Evolutionary conservation across 164 flowering plant genomes (phyloP).

Genomic region (Vitis labrusca): DNA sequence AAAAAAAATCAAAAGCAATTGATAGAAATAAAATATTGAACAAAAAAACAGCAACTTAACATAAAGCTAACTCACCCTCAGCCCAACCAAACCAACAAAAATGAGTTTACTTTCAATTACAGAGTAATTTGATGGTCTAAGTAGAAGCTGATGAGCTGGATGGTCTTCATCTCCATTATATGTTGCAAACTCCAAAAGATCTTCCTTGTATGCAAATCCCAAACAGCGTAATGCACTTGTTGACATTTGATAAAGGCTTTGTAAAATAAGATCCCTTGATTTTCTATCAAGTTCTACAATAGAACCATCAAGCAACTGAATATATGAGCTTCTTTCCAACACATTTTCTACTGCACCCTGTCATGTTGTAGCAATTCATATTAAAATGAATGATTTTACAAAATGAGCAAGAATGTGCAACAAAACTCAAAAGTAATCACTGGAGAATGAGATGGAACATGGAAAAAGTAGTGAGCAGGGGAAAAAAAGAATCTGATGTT

Average conservation of each 20-base stretch:
- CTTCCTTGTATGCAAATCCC: slow-evolving; percentile 95
- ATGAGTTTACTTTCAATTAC: slow-evolving; percentile 77
- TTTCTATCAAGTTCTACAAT: slow-evolving; percentile 48
- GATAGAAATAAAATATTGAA: too few relatives aligned
- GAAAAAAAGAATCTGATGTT: too few relatives aligned
- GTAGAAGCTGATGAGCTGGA: slow-evolving; percentile 84
- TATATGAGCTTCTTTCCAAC: slow-evolving; percentile 72
- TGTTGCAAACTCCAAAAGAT: slow-evolving; percentile 63
- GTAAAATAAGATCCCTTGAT: slow-evolving; percentile 44
- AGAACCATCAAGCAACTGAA: slow-evolving; percentile 89
- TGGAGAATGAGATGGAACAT: too few relatives aligned
- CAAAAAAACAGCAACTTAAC: too few relatives aligned
- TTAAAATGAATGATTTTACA: background rate
- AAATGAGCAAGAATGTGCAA: too few relatives aligned
- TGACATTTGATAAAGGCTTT: slow-evolving; percentile 69
- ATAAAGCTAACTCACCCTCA: slow-evolving; percentile 60
- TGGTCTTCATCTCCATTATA: slow-evolving; percentile 90
- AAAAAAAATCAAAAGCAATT: too few relatives aligned
- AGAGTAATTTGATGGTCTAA: slow-evolving; percentile 74
- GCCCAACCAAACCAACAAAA: slow-evolving; percentile 89
- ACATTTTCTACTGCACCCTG: slow-evolving; percentile 98
- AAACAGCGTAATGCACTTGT: slow-evolving; percentile 75
- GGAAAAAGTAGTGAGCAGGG: too few relatives aligned
- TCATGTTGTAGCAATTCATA: slow-evolving; percentile 9
- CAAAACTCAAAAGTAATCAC: too few relatives aligned